These are phyloP conservation scores for Lavandula angustifolia DNA, from an alignment of 257 asterid genomes.

Conservation along the genomic window DNA sequence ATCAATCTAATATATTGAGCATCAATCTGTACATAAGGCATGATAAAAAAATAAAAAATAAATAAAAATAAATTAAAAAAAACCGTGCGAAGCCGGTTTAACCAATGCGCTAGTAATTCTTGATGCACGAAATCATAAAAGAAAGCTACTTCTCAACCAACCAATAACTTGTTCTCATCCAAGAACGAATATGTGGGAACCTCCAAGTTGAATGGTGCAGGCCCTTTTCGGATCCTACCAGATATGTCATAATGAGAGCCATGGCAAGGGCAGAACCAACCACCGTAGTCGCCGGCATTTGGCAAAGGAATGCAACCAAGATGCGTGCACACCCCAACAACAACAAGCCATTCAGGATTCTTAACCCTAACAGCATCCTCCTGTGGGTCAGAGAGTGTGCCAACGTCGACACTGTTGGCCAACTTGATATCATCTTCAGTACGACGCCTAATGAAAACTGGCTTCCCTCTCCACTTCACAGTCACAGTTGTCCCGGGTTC, in stretches of 20 bases:
- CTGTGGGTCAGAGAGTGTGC: slow-evolving; percentile 83
- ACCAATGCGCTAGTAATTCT: too few species aligned
- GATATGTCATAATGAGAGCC: slow-evolving; percentile 92
- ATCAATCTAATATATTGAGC: too few species aligned
- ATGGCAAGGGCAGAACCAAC: slow-evolving; percentile 98
- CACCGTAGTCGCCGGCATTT: slow-evolving; percentile 96
- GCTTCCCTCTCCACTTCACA: slow-evolving; percentile 98
- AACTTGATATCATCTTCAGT: slow-evolving; percentile 76
- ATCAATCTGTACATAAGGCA: too few species aligned
- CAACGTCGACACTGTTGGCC: slow-evolving; percentile 76
- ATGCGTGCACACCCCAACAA: slow-evolving; percentile 90
- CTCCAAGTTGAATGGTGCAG: slow-evolving; percentile 91
- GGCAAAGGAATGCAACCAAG: slow-evolving; percentile 94
- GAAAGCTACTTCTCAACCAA: slow-evolving; percentile 54
- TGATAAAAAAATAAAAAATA: too few species aligned
- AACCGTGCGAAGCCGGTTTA: too few species aligned
- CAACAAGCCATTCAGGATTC: slow-evolving; percentile 90
- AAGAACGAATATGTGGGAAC: slow-evolving; percentile 86
- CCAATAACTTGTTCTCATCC: slow-evolving; percentile 75
- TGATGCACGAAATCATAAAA: slow-evolving; percentile 17
- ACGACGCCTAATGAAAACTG: slow-evolving; percentile 86
- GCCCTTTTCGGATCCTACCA: slow-evolving; percentile 91
- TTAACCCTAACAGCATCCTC: slow-evolving; percentile 89
- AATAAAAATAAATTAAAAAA: too few species aligned
- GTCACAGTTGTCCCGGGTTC: slow-evolving; percentile 93